phyloP scores from a whole-genome alignment of 2,329 filamentous ascomycete species.

The Ascochyta fabae region DNA sequence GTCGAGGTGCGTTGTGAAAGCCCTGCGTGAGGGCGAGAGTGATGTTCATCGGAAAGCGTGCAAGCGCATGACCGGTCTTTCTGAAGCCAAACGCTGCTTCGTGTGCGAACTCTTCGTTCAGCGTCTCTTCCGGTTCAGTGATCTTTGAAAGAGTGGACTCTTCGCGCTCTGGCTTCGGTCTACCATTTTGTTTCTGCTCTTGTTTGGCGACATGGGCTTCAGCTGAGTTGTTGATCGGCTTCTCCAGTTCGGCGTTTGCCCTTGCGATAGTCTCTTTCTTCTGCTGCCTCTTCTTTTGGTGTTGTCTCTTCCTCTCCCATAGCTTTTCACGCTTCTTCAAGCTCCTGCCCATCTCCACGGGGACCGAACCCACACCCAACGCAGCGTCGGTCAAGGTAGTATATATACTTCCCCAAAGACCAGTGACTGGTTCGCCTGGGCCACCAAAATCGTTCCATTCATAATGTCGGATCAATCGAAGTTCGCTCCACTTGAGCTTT shows the following conservation, averaged over 20 bases:
- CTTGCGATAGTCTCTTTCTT: conserved; percentile 29
- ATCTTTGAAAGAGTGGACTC: conserved; percentile 41
- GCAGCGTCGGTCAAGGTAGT: conserved; percentile 65
- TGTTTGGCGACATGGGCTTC: conserved; percentile 24
- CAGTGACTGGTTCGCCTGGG: conserved; percentile 74
- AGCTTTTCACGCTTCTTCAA: conserved; percentile 62
- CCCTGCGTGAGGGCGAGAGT: conserved; percentile 69
- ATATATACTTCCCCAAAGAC: conserved; percentile 67
- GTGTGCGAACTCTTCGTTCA: conserved; percentile 49
- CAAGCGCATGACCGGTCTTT: conserved; percentile 60
- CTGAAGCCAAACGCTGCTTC: conserved; percentile 62
- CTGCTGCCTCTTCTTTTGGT: conserved; percentile 40
- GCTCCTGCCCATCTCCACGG: conserved; percentile 65
- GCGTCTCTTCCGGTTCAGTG: conserved; percentile 39
- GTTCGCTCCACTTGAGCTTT: conserved; percentile 67
- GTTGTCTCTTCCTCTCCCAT: conserved; percentile 55
- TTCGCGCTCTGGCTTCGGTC: conserved; percentile 28
- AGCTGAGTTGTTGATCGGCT: background rate
- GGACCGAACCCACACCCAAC: conserved; percentile 69
- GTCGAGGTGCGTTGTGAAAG: conserved; percentile 72
- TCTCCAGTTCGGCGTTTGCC: conserved; percentile 20
- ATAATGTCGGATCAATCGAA: conserved; percentile 69
- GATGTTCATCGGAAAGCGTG: conserved; percentile 66
- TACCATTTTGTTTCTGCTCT: conserved; percentile 10
- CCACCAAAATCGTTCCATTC: conserved; percentile 82